These are phyloP conservation scores for Coemansia sp. DNA, from an alignment of 192 early-diverging fungal genomes.

Conservation along the genomic window DNA sequence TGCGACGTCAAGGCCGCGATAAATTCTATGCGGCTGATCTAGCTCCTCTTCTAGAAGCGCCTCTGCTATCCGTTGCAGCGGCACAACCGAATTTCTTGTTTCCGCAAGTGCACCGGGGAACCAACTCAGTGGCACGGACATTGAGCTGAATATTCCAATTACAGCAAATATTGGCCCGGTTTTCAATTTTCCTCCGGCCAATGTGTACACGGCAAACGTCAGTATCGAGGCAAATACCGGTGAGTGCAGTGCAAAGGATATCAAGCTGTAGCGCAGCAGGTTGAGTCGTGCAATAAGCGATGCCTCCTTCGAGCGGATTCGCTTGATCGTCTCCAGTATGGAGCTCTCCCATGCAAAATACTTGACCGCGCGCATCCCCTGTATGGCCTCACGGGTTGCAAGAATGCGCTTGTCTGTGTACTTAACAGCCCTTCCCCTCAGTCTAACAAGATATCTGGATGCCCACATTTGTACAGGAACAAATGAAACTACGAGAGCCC, in stretches of 20 bases:
- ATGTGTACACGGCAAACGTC: slow-evolving; percentile 27
- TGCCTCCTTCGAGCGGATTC: slow-evolving; percentile 31
- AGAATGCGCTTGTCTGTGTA: slow-evolving; percentile 49
- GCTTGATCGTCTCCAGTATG: slow-evolving; percentile 21
- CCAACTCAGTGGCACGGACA: slow-evolving; percentile 41
- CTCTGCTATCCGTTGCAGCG: slow-evolving; percentile 29
- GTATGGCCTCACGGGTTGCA: slow-evolving; percentile 49
- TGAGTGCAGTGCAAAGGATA: slow-evolving; percentile 36
- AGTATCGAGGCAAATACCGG: slow-evolving; percentile 41
- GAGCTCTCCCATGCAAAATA: slow-evolving; percentile 60
- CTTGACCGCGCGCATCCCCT: slow-evolving; percentile 66
- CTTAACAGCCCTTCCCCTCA: slow-evolving; percentile 20
- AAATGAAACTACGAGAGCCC: slow-evolving; percentile 31
- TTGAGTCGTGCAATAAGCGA: slow-evolving; percentile 32
- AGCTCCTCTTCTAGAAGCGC: slow-evolving; percentile 39
- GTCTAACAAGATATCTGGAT: slow-evolving; percentile 21
- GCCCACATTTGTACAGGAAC: slow-evolving; percentile 49
- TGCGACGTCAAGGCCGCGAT: slow-evolving; percentile 16
- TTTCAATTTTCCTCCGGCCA: slow-evolving; percentile 24
- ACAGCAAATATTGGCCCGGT: slow-evolving; percentile 42
- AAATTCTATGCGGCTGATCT: not conserved
- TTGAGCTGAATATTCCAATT: slow-evolving; percentile 46
- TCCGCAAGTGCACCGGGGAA: slow-evolving; percentile 41
- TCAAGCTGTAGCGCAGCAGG: slow-evolving; percentile 31
- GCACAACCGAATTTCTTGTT: slow-evolving; percentile 35